Conservation (phyloP, 345 rosid genomes). For the Mallotus nudiflorus region DNA sequence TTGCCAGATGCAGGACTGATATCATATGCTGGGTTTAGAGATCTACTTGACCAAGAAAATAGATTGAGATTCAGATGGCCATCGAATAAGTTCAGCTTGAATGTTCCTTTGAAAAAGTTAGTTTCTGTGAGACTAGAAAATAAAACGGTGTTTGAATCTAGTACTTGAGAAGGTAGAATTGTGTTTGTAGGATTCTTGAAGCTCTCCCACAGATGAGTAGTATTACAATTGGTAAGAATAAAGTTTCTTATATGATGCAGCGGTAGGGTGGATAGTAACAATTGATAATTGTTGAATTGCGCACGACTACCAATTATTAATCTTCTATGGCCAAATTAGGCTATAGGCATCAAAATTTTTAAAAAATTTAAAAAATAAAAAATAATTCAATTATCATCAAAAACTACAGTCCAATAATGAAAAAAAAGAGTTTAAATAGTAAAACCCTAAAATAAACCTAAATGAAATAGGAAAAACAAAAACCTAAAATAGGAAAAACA, state of each 20-base stretch:
- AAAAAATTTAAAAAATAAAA: no score
- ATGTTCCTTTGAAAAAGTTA: slow-evolving; percentile 23
- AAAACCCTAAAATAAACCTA: no score
- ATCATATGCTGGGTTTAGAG: slow-evolving; percentile 14
- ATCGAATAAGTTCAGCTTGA: slow-evolving; percentile 16
- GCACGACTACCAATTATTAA: no score
- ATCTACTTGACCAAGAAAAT: slow-evolving; percentile 15
- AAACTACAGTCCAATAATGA: no score
- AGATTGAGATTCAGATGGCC: slow-evolving; percentile 23
- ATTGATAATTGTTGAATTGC: no score
- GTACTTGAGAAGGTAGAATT: slow-evolving; percentile 37
- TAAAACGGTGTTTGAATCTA: slow-evolving; percentile 22
- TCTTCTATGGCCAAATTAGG: no score
- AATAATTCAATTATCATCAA: no score
- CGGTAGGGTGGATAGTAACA: no score
- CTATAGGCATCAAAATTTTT: no score
- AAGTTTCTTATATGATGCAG: slow-evolving; percentile 45
- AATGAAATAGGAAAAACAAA: no score
- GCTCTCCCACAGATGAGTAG: slow-evolving; percentile 36
- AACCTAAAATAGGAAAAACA: no score
- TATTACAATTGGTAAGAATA: slow-evolving; percentile 24
- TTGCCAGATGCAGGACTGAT: slow-evolving; percentile 11
- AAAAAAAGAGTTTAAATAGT: no score
- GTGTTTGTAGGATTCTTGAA: slow-evolving; percentile 43
- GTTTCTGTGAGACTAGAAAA: slow-evolving; percentile 20